These are phyloP conservation scores for Collybiopsis confluens DNA, from an alignment of 768 basidiomycete species.

Conservation along the genomic window DNA sequence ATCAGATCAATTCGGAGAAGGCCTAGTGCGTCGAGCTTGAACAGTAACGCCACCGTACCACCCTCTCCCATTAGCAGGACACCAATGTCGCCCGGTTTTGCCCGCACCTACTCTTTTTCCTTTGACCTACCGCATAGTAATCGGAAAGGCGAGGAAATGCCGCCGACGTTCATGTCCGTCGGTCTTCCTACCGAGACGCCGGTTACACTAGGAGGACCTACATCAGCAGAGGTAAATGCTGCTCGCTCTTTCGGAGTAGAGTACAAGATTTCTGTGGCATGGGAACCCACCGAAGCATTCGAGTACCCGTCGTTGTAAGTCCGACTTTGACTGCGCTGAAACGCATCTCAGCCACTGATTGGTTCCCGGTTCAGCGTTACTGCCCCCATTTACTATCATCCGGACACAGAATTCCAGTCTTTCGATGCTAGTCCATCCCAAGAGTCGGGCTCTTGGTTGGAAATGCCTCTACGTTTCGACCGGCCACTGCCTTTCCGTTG, in stretches of 20 bases:
- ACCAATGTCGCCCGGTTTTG: slow-evolving; percentile 16
- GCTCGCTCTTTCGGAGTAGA: slow-evolving; percentile 29
- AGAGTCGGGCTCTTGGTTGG: slow-evolving; percentile 57
- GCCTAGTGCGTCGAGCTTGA: slow-evolving; percentile 38
- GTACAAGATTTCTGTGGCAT: slow-evolving; percentile 53
- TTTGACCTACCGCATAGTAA: slow-evolving; percentile 52
- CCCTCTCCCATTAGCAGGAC: slow-evolving; percentile 20
- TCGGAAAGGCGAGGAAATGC: slow-evolving; percentile 54
- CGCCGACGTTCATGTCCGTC: slow-evolving; percentile 46
- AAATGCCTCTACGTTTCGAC: slow-evolving; percentile 61
- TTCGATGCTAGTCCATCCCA: slow-evolving; percentile 34
- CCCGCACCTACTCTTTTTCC: slow-evolving; percentile 43
- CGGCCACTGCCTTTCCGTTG: slow-evolving; percentile 61
- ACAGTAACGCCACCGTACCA: slow-evolving; percentile 24
- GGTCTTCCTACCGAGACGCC: slow-evolving; percentile 22
- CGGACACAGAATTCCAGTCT: slow-evolving; percentile 57
- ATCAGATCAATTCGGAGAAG: slow-evolving; percentile 24
- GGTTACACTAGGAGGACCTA: slow-evolving; percentile 5
- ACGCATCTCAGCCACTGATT: slow-evolving; percentile 10
- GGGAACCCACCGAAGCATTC: slow-evolving; percentile 49
- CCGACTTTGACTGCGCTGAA: slow-evolving; percentile 23
- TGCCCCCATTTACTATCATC: slow-evolving; percentile 59
- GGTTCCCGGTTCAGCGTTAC: slow-evolving; percentile 45
- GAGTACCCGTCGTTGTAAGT: slow-evolving; percentile 48
- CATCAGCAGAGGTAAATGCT: background rate